Base-by-base conservation (phyloP, 805 yeast species). In the Saccharomycopsis sp. region DNA sequence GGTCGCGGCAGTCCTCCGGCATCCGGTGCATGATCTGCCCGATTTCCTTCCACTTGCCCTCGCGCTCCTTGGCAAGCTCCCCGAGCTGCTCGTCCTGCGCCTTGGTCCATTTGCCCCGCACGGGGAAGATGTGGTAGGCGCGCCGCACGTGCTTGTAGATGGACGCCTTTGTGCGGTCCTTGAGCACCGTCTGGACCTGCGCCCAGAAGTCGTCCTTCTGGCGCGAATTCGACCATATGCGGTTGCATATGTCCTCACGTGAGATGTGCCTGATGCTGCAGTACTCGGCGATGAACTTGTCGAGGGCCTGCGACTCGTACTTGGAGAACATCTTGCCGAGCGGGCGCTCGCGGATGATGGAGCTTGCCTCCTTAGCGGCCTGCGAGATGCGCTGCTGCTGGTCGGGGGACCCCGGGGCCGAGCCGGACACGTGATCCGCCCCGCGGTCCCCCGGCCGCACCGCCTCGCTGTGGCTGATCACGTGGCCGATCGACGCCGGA, bases 1-100 rank as follows among this genome's bases (percentile, higher is more conserved):
- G 78, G 70, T 92, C 98, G 64, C 98, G 79, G 70, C 97, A 91
- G 72, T 92, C 98, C 67, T 92, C 98, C 0, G 98, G 97, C 98
- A 92, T 92, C 66, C 98, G 77, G 14, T 88, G 89, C 81, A 92
- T 76, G 5, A 75, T 74, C 55, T 79, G 79, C 5, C 97, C 97
- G 60, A 92, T 88, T 47, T 77, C 75, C 64, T 89, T 89, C 98
- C 98, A 92, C 67, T 87, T 90, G 16, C 94, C 90, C 59, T 84
- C 89, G 64, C 82, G 80, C 24, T 83, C 82, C 8, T 78, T 70
- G 9, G 89, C 88, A 54, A 89, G 72, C 56, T 77, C 78, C 1
- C 82, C 82, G 55, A 92, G 75, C 52, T 78, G 77, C 44, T 73
- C 79, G 70, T 92, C 97, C 61, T 91, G 97, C 60, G 82, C 89